Base-by-base conservation (phyloP, 2,329 filamentous ascomycete species). In the Cladophialophora carrionii region DNA sequence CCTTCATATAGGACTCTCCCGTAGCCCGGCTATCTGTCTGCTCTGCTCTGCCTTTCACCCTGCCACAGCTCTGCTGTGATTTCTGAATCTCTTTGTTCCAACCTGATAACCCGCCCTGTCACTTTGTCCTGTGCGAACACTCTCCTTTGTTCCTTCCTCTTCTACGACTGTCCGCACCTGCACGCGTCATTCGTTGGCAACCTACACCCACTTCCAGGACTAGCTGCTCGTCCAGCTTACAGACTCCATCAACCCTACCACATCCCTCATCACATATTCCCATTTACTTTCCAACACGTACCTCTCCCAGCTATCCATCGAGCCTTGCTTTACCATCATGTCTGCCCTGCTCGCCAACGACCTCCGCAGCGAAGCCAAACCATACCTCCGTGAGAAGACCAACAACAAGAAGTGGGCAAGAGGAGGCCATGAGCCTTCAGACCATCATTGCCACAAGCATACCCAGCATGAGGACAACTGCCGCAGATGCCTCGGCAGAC, bases 361-460 rank as follows among this genome's bases (percentile, higher is more conserved):
- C 73, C 78, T 87, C 68, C 84, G 85, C 73, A 81, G 80, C 74
- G 77, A 76, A 70, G 79, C 82, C 72, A 82, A 81, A 72, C 82
- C 84, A 71, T 82, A 70, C 67, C 77, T 78, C 64, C 74, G 78
- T 32, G 72, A 73, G 63, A 73, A 77, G 64, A 73, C 77, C 65
- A 76, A 76, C 62, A 78, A 76, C 65, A 73, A 73, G 48, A 79
- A 79, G 71, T 79, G 78, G 78, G 74, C 75, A 24, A 70, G 73
- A 58, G 77, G 78, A 48, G 72, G 70, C 46, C 74, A 62, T 24
- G 61, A 63, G 17, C 24, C 51, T 29, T 31, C 48, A 2, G 34
- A 37, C 37, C 58, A 63, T 54, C 49, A 62, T 20, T 68, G 67
- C 62, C 49, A 37, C 64, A 68, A 54, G 32, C 67, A 68, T 41